A percentile compares a stretch with the other conserved stretches of the same genome.
Conservation (phyloP, 2,329 filamentous ascomycete species). For the Cladophialophora bantiana region DNA sequence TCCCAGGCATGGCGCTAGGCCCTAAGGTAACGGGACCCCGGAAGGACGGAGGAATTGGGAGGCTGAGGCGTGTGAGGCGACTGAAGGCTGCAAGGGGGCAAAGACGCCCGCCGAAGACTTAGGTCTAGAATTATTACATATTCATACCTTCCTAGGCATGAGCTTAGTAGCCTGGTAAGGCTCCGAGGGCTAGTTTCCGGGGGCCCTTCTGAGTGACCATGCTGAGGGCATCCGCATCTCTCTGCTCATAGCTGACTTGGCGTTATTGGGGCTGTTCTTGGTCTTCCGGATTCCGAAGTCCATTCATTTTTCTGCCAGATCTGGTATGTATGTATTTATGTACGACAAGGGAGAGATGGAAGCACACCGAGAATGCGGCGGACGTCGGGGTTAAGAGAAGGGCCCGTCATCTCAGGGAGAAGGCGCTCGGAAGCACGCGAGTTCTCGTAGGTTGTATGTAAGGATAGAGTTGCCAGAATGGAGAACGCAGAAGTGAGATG, state of each 20-base stretch:
- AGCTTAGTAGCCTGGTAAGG: neutral
- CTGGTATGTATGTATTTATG: conserved; percentile 1
- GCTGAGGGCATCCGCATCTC: neutral
- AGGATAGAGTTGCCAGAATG: neutral
- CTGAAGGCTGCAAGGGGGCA: neutral
- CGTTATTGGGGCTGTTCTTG: conserved; percentile 10
- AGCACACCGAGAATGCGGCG: neutral
- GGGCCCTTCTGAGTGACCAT: neutral
- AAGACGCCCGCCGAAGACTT: neutral
- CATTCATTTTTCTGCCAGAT: neutral
- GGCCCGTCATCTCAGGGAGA: neutral
- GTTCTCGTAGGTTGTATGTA: neutral
- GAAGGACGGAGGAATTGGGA: neutral
- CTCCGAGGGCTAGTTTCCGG: neutral
- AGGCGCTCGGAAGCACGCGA: neutral
- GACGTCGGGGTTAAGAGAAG: neutral
- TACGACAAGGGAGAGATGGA: neutral
- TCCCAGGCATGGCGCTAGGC: neutral
- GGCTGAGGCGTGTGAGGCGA: neutral
- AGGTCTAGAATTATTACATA: conserved; percentile 7
- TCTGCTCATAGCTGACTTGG: conserved; percentile 6
- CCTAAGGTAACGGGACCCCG: neutral
- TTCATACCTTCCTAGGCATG: neutral
- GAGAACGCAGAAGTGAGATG: neutral
- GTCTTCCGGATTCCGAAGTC: conserved; percentile 17